Percentiles rank a stretch among this genome's conserved stretches.
Conservation (phyloP, 1,284 basidiomycete genomes). For the Ceratobasidium sp. region DNA sequence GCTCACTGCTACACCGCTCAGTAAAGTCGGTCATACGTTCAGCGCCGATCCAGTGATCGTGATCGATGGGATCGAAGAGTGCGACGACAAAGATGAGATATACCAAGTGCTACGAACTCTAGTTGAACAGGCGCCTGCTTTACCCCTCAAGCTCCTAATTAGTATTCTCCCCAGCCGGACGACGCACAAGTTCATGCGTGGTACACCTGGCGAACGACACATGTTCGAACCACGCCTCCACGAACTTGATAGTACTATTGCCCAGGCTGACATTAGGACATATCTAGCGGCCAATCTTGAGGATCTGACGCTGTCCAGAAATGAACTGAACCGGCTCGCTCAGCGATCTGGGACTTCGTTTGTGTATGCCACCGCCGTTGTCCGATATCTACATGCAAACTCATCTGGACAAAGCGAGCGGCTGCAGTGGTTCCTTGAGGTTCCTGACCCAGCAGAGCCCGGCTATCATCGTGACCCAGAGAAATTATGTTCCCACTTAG, state of each 20-base stretch:
- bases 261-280: not conserved
- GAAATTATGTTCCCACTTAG: too few species aligned
- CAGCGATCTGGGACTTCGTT: slow-evolving; percentile 6
- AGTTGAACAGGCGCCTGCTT: not conserved
- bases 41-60: not conserved
- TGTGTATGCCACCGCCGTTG: slow-evolving; percentile 1
- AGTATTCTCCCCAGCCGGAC: not conserved
- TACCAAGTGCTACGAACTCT: not conserved
- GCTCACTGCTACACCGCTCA: not conserved
- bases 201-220: not conserved
- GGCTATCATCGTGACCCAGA: too few species aligned
- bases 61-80: slow-evolving; percentile 13
- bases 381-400: slow-evolving; percentile 12
- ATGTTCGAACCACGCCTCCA: not conserved
- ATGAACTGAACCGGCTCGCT: not conserved
- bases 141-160: not conserved
- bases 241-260: not conserved
- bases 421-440: not conserved
- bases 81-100: not conserved
- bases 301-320: not conserved
- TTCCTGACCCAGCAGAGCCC: too few species aligned
- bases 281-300: not conserved
- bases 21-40: not conserved
- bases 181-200: not conserved
- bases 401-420: too few species aligned